phyloP scores from a whole-genome alignment of 208 protist species.

The Spironucleus salmonicida region DNA sequence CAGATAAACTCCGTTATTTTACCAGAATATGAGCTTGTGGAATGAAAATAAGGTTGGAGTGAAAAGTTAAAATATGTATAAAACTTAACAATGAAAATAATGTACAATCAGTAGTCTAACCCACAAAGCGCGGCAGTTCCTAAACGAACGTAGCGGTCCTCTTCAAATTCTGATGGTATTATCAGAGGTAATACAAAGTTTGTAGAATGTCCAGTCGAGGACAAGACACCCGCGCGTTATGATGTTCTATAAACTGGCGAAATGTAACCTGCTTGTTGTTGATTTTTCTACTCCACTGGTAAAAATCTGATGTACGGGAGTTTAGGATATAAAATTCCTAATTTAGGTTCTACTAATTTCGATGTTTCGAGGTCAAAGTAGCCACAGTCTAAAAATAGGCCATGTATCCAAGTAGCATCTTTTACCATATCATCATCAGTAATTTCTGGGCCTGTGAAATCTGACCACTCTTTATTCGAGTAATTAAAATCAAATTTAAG shows the following conservation, averaged over 20 bases:
- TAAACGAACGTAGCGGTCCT: slow-evolving; percentile 35
- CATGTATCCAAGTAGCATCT: slow-evolving; percentile 75
- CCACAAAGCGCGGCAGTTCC: slow-evolving; percentile 35
- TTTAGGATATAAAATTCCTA: slow-evolving; percentile 72
- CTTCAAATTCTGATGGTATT: slow-evolving; percentile 58
- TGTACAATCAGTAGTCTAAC: slow-evolving; percentile 34
- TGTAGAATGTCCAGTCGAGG: slow-evolving; percentile 76
- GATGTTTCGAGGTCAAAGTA: slow-evolving; percentile 61
- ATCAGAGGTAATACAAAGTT: slow-evolving; percentile 86
- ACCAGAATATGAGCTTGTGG: too few relatives aligned
- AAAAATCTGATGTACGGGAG: slow-evolving; percentile 49
- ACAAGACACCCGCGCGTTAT: slow-evolving; percentile 70
- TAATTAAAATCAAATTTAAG: slow-evolving; percentile 74
- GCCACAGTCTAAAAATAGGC: slow-evolving; percentile 81
- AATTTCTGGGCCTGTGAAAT: neutral
- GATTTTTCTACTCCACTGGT: neutral
- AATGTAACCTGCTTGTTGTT: slow-evolving; percentile 56
- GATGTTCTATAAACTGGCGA: slow-evolving; percentile 89
- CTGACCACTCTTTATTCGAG: slow-evolving; percentile 37
- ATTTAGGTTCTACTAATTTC: slow-evolving; percentile 47
- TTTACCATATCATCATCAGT: slow-evolving; percentile 52
- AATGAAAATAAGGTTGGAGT: too few relatives aligned
- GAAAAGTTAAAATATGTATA: too few relatives aligned
- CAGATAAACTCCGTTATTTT: too few relatives aligned
- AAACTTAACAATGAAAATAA: too few relatives aligned